Conservation (phyloP, 1,284 basidiomycete species). For the Anthracocystis walkeri region DNA sequence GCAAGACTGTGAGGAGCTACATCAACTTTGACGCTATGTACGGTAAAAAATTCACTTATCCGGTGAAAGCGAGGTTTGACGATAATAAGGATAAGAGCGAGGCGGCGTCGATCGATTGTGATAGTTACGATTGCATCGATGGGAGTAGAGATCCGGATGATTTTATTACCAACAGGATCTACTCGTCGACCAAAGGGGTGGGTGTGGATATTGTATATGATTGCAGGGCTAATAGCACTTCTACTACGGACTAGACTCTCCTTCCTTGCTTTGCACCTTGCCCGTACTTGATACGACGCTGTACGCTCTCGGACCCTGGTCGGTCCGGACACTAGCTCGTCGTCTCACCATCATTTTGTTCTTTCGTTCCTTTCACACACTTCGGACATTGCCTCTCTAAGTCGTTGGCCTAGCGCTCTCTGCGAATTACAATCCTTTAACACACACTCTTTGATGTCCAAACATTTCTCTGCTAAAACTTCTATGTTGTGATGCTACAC, state of each 20-base stretch:
- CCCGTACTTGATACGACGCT: not conserved
- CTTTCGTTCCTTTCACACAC: not conserved
- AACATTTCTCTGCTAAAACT: not conserved
- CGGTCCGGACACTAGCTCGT: constrained; percentile 10
- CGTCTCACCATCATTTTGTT: not conserved
- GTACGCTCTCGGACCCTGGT: constrained; percentile 9
- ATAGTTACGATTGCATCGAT: constrained; percentile 20
- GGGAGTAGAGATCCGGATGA: constrained; percentile 40
- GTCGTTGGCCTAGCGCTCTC: not conserved
- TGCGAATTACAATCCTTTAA: constrained; percentile 1
- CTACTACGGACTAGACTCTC: constrained; percentile 7
- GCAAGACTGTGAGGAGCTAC: constrained; percentile 28
- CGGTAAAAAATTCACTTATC: constrained; percentile 35
- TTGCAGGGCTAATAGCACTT: constrained; percentile 32
- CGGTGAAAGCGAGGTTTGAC: constrained; percentile 39
- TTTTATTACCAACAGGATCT: constrained; percentile 30
- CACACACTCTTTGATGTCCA: not conserved
- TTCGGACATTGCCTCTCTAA: not conserved
- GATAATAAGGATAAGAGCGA: constrained; percentile 22
- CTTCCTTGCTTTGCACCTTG: not conserved
- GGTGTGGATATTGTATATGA: constrained; percentile 40
- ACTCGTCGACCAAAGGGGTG: constrained; percentile 30
- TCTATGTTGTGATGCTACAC: not conserved
- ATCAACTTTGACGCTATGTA: constrained; percentile 38
- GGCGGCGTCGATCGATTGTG: constrained; percentile 22